Base-by-base conservation (phyloP, 495 filamentous ascomycete genomes). In the Neurospora sp. region DNA sequence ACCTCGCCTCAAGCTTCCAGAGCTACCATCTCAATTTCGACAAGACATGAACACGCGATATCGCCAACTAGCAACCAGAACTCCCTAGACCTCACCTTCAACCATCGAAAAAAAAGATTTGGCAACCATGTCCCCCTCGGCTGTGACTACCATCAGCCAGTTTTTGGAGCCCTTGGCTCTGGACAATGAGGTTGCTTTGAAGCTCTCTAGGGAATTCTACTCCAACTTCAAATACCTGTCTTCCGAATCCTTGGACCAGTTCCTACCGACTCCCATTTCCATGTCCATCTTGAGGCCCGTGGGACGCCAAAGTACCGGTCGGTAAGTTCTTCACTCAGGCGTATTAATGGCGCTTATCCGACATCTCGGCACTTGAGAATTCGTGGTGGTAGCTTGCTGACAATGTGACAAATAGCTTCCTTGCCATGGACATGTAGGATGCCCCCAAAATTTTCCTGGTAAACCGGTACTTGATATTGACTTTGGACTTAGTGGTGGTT, bases 221-320 rank as follows among this genome's bases (percentile, higher is more conserved):
- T 81, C 75, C 39, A 89, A 87, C 40, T 96, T 90, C 75, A 82
- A 82, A 68, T 75, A 87, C 20, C 84, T 96, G 69, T 91, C 92
- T 37, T 82, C 89, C 71, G 83, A 88, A 9, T 92, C 91, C 7
- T 77, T 86, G 41, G 83, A 92, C 61, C 92, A 94, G 78, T 94
- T 94, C 72, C 83, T 96, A 39, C 87, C 92, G 3, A 96, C 92
- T 3, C 93, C 93, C 3, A 90, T 96, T 72, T 93, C 91, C 40
- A 88, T 85, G 73, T 83, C 83, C 8, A 81, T 85, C 47, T 68
- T 89, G 72, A 83, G 92, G 40, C 91, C 91, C 1, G 86, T 80
- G 0, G 89, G 88, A 8, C 75, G 76, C 10, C 80, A 87, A 47
- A 90, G 90, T 73, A 87, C 83, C 6, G 92, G 92, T 69, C 78